A percentile compares a stretch with the other conserved stretches of the same genome.
Conservation (phyloP, 441 rosid species). For the Hura crepitans region DNA sequence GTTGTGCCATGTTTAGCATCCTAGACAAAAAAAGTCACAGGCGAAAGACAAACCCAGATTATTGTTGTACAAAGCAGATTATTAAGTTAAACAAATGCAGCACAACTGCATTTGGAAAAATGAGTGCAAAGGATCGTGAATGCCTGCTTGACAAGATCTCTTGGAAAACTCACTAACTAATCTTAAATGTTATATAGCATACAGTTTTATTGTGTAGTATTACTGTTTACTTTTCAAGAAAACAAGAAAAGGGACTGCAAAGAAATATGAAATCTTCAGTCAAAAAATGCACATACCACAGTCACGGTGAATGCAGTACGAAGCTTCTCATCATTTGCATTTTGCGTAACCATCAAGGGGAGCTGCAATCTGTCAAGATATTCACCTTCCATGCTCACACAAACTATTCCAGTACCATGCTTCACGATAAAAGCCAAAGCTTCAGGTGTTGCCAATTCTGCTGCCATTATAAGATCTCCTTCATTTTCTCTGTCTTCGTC, state of each 20-base stretch:
- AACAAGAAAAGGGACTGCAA: background rate
- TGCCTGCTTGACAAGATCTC: background rate
- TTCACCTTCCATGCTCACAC: conserved; percentile 79
- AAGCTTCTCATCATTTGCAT: conserved; percentile 81
- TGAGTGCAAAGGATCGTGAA: background rate
- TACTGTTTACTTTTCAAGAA: too few relatives aligned
- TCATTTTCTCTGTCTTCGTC: conserved; percentile 97
- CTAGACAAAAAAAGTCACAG: conserved; percentile 33
- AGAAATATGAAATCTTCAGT: background rate
- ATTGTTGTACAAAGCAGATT: background rate
- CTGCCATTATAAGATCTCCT: conserved; percentile 93
- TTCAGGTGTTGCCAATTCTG: conserved; percentile 75
- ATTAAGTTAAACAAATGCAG: background rate
- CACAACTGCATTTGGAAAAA: background rate
- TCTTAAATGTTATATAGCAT: background rate
- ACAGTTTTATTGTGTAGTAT: too few relatives aligned
- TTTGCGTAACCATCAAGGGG: conserved; percentile 80
- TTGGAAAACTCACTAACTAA: background rate
- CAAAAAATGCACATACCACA: conserved; percentile 53
- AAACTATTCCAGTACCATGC: conserved; percentile 88
- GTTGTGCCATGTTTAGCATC: conserved; percentile 94
- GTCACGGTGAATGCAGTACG: conserved; percentile 86
- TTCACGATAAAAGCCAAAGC: conserved; percentile 96
- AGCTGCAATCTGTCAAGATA: conserved; percentile 77
- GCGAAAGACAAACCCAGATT: conserved; percentile 12